Evolutionary conservation across 202 grass and related monocot species (phyloP).

Genomic region (Schoenoplectus triqueter): DNA sequence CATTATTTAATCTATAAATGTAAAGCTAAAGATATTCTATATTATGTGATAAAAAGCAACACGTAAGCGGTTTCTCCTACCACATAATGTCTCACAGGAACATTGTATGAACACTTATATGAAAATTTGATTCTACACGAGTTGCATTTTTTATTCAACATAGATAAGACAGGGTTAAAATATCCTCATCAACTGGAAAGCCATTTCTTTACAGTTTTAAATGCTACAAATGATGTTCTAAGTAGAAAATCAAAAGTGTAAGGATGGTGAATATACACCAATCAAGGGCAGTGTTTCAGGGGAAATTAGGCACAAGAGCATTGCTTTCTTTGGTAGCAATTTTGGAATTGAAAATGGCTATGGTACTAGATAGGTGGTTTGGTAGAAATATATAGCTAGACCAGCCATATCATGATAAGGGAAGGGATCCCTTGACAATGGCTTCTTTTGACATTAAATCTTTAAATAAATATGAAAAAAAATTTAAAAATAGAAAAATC

Average conservation of each 20-base stretch:
- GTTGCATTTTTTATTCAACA: not conserved
- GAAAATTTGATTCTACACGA: constrained; percentile 24
- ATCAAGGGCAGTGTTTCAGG: not conserved
- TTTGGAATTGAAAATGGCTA: not conserved
- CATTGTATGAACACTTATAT: not conserved
- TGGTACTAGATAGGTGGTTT: not conserved
- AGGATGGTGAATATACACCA: too few species aligned
- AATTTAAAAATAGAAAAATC: too few species aligned
- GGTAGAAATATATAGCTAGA: not conserved
- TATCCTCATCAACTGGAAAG: not conserved
- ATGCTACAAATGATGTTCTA: not conserved
- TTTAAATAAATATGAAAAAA: too few species aligned
- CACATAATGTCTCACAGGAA: not conserved
- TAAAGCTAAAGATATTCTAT: not conserved
- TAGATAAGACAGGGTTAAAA: not conserved
- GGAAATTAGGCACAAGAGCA: not conserved
- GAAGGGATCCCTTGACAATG: too few species aligned
- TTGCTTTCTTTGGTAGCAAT: not conserved
- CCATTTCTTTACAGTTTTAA: not conserved
- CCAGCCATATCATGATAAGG: not conserved
- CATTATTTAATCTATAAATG: not conserved
- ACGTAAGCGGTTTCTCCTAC: constrained; percentile 14
- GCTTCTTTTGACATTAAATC: too few species aligned
- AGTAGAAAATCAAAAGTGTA: not conserved
- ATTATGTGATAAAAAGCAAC: constrained; percentile 4